Conservation (phyloP, 139 green algal species). For the Picochlorum sp. region DNA sequence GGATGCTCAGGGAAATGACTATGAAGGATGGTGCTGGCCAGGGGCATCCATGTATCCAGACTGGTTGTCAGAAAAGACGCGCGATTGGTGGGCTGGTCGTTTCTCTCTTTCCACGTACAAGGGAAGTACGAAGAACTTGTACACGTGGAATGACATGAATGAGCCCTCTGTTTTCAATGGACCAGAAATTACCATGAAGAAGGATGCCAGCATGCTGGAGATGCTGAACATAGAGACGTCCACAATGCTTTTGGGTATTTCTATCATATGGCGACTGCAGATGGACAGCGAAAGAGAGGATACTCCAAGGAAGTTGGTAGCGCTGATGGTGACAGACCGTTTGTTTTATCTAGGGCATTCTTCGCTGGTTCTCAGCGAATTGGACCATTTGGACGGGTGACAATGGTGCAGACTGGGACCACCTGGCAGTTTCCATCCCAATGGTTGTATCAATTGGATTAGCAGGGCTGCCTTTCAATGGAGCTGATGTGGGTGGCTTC, state of each 20-base stretch:
- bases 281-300: slow-evolving; percentile 31
- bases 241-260: slow-evolving; percentile 93
- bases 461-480: slow-evolving; percentile 79
- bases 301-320: slow-evolving; percentile 15
- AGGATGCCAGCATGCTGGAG: slow-evolving; percentile 81
- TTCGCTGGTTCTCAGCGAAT: slow-evolving; percentile 80
- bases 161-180: slow-evolving; percentile 98
- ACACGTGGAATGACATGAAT: slow-evolving; percentile 99
- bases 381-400: slow-evolving; percentile 98
- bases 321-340: slow-evolving; percentile 78
- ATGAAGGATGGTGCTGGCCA: slow-evolving; percentile 98
- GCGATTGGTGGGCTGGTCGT: slow-evolving; percentile 85
- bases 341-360: slow-evolving; percentile 93
- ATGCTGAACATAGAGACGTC: slow-evolving; percentile 87
- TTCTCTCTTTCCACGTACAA: slow-evolving; percentile 77
- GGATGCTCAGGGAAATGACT: slow-evolving; percentile 71
- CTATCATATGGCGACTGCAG: slow-evolving; percentile 82
- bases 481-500: slow-evolving; percentile 96
- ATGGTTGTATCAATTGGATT: slow-evolving; percentile 89
- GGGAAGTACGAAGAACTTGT: slow-evolving; percentile 77
- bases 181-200: slow-evolving; percentile 92
- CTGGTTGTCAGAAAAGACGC: slow-evolving; percentile 67
- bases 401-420: slow-evolving; percentile 82
- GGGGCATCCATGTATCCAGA: slow-evolving; percentile 90
- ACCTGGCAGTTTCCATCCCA: slow-evolving; percentile 67